Evolutionary conservation across 129 eudicot species (phyloP), one percentile per base, ranked within the genome.

Genomic region (Pseudognaphalium luteoalbum): DNA sequence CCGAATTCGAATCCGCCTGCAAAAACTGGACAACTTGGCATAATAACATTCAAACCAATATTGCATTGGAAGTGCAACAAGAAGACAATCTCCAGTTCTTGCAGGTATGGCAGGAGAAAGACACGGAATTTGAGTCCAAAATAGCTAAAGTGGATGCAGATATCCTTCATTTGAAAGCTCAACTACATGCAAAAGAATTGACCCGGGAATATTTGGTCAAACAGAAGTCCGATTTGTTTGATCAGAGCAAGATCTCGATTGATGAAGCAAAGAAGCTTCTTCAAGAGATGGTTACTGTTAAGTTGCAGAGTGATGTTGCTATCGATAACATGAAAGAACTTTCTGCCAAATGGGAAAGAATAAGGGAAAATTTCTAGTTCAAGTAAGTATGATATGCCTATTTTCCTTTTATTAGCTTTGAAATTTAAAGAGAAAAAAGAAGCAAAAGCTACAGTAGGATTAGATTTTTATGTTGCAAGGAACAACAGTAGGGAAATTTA

Each of bases 241-340:
- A 71, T 64, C 58, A 72, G 71, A 51, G 57, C 37, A 71, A 65
- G 59, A 62, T 79, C 29, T 70, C 82, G 44, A 71, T 79, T 8
- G 82, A 72, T 71, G 82, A 79, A 51, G 82, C 77, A 41, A 71
- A 79, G 77, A 71, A 71, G 72, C 71, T 79, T n/a, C 77, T 79
- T 25, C 59, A 79, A 47, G 72, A 79, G 25, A 79, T 79, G 82
- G 77, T 79, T 22, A 64, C 33, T 62, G 58, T 56, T 6, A 71
- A 79, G 66, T 34, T 79, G 71, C 77, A 66, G 67, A 79, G 82
- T 34, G 82, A 79, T 62, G 82, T 79, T 6, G 77, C 77, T 6
- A 52, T 50, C 8, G 72, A 79, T 62, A 79, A 41, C 82, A 71
- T 79, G 73, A 79, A 71, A 21, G 82, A 71, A 33, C 47, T 63